Evolutionary conservation across 1,284 basidiomycete species (phyloP), one percentile per base, ranked within the genome.

Genomic region (Heterobasidion parviporum): DNA sequence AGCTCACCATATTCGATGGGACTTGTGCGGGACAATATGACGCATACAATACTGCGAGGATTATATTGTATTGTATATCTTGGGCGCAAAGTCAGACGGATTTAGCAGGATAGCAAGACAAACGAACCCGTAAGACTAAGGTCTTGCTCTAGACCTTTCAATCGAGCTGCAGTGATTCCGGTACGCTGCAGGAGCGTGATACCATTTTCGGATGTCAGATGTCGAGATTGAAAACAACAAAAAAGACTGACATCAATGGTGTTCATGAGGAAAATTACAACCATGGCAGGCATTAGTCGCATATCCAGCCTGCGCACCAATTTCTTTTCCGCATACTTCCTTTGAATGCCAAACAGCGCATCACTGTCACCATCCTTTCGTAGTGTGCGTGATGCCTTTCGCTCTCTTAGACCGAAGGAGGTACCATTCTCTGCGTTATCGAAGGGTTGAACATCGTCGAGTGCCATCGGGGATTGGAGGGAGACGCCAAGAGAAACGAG

Each of bases 261-360:
- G 61, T 87, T 87, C 80, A 86, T 79, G 56, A 87, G 74, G 61
- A 75, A 85, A 55, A 87, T 82, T 35, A 83, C 47, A 48, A 81
- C 74, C 54, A 87, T 79, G 0, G 79, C 82, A 0, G 83, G 82
- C 58, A 87, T 64, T 0, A 87, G 67, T 45, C 85, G 72, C 55
- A 68, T 68, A 60, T 87, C 85, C 47, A 87, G 72, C 62, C 75
- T 81, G 45, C 80, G 72, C 10, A 71, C 65, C 5, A 71, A 61
- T 32, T 55, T 58, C 51, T 62, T 63, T 52, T 71, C 69, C 14
- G 68, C 67, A 7, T 59, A 55, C 0, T 62, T 57, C 38, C 69
- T 60, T 6, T 59, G 56, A 8, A 63, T 63, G 15, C 61, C 60
- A 12, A 70, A 65, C 9, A 70, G 58, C 26, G 66, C 67, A 20